Percentiles rank a stretch among this genome's conserved stretches.
These are phyloP conservation scores for Pythium chondricola DNA, from an alignment of 352 stramenopile genomes.

Conservation along the genomic window DNA sequence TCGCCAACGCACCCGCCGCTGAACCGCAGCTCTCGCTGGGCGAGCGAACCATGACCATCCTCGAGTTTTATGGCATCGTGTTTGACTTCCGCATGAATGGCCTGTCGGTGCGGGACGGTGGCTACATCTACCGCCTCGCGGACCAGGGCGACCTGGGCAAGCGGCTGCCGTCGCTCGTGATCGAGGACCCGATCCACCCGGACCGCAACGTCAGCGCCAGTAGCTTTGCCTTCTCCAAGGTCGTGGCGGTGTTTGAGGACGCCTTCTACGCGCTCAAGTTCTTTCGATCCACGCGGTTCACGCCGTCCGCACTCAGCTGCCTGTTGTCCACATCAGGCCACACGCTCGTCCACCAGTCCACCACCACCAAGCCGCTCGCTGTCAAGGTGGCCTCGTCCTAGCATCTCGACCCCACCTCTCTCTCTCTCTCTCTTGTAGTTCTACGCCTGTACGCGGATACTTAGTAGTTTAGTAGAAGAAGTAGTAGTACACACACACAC, in stretches of 20 bases:
- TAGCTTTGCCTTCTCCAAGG: constrained; percentile 81
- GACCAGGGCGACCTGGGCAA: constrained; percentile 55
- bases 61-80: constrained; percentile 83
- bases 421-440: constrained; percentile 12
- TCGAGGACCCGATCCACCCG: constrained; percentile 86
- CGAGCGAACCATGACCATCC: constrained; percentile 64
- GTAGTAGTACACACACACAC: neutral
- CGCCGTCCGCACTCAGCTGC: constrained; percentile 71
- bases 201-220: constrained; percentile 84
- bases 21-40: constrained; percentile 36
- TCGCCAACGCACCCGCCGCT: constrained; percentile 3
- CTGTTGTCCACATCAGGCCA: constrained; percentile 64
- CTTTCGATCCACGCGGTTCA: constrained; percentile 69
- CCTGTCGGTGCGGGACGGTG: constrained; percentile 75
- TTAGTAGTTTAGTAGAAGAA: neutral
- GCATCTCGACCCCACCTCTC: too few species aligned
- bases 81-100: constrained; percentile 85
- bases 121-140: constrained; percentile 79
- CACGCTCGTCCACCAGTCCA: constrained; percentile 21
- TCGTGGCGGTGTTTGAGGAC: constrained; percentile 81
- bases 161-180: constrained; percentile 54
- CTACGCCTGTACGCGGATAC: constrained; percentile 15
- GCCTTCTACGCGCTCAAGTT: constrained; percentile 84
- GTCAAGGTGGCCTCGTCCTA: too few species aligned
- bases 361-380: neutral